Conservation (phyloP, 78 protist genomes). For the Cavenderia fasciculata region DNA sequence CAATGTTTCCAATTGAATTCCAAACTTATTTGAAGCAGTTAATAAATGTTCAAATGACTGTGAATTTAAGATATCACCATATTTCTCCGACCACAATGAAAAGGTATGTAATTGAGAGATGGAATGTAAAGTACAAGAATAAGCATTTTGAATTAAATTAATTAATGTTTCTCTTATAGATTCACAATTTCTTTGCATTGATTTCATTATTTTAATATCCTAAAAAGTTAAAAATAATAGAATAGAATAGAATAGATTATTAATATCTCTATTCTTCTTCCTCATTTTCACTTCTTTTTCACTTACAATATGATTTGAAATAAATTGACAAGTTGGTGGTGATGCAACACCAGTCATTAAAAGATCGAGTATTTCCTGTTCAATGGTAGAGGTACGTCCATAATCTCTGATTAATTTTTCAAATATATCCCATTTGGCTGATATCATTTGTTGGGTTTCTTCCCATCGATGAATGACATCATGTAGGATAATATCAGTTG, state of each 20-base stretch:
- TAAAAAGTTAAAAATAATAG: neutral
- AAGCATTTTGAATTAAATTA: neutral
- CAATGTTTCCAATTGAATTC: neutral
- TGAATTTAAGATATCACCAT: neutral
- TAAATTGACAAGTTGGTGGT: constrained; percentile 25
- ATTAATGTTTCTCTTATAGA: neutral
- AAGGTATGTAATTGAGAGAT: neutral
- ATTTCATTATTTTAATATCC: neutral
- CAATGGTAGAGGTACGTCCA: constrained; percentile 22
- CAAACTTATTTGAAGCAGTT: constrained; percentile 2
- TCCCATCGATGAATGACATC: constrained; percentile 17
- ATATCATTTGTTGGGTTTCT: neutral
- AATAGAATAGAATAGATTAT: neutral
- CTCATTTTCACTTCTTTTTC: neutral
- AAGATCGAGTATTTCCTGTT: constrained; percentile 27
- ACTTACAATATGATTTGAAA: constrained; percentile 11
- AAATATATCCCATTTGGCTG: constrained; percentile 1
- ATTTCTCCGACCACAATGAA: constrained; percentile 6
- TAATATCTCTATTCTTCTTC: too few species aligned
- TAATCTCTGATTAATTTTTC: constrained; percentile 15
- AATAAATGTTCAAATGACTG: neutral
- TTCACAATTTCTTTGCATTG: neutral
- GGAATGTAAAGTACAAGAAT: neutral
- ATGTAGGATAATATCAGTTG: neutral
- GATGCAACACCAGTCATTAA: constrained; percentile 54